These are phyloP conservation scores for Lachnellula willkommii DNA, from an alignment of 2,329 filamentous ascomycete genomes.

Conservation along the genomic window DNA sequence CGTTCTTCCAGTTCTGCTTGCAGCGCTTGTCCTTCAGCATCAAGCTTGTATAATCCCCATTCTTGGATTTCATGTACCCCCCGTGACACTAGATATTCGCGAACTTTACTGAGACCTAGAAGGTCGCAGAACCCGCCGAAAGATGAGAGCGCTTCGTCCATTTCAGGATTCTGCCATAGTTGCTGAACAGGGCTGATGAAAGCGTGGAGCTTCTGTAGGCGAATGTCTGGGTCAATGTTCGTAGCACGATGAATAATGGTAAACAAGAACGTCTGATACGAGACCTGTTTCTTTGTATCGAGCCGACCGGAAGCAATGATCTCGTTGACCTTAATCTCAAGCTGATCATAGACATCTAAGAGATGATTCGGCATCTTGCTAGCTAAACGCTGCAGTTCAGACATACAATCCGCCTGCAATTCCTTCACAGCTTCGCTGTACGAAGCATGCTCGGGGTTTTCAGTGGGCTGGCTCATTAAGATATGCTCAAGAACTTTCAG, in stretches of 20 bases:
- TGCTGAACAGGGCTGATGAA: conserved; percentile 80
- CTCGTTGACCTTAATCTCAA: conserved; percentile 77
- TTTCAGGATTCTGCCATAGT: conserved; percentile 68
- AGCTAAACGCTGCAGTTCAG: conserved; percentile 83
- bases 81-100: conserved; percentile 68
- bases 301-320: conserved; percentile 66
- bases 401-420: conserved; percentile 75
- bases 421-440: conserved; percentile 90
- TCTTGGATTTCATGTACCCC: conserved; percentile 72
- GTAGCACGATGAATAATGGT: conserved; percentile 87
- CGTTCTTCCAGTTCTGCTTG: conserved; percentile 75
- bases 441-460: conserved; percentile 62
- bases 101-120: conserved; percentile 73
- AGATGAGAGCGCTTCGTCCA: conserved; percentile 64
- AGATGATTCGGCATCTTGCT: conserved; percentile 89
- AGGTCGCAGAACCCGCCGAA: conserved; percentile 76
- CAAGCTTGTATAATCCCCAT: conserved; percentile 74
- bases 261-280: conserved; percentile 85
- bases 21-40: conserved; percentile 71
- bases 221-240: conserved; percentile 64
- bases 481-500: conserved; percentile 88
- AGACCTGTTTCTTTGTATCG: conserved; percentile 79
- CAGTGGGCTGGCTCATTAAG: conserved; percentile 71
- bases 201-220: conserved; percentile 64
- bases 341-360: conserved; percentile 73